Base-by-base conservation (phyloP, 176 grass and related monocot genomes). In the Oryza punctata region DNA sequence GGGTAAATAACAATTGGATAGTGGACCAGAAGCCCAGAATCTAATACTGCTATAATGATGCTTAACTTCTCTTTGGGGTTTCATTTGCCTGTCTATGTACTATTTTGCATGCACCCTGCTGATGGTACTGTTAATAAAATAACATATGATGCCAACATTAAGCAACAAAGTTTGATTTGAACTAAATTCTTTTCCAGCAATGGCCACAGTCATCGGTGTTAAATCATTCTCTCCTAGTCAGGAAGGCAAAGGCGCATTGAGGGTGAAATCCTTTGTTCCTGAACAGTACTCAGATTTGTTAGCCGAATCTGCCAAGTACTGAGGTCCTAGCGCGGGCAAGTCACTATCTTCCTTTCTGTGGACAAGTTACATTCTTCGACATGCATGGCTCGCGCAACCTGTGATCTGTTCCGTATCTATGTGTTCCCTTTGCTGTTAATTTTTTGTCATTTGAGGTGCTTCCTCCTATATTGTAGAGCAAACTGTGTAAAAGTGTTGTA, bases 201-300 rank as follows among this genome's bases (percentile, higher is more conserved):
- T 97, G 78, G 43, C 72, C 63, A 86, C 90, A 2, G 87, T 92
- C 33, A 85, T 95, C 19, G 95, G 95, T 10, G 37, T 98, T 50
- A 98, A 93, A 85, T 43, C 84, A 21, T 83, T 69, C 33, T 94
- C 95, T 86, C 92, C 95, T 5, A 67, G 5, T 67, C 54, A 89
- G 71, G 77, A 76, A 15, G 87, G 88, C 37, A 67, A 77, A 27
- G 76, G n/a, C 63, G 18, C 38, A 44, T 37, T 93, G 85, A 93
- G 71, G 88, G 90, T 98, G 50, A 98, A 91, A 81, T 98, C 95
- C 24, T 91, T 91, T 26, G 86, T 97, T 8, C 52, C 92, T 2
- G 86, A 92, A 21, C 19, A 92, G 52, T 94, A 89, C 82, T 77
- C 90, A 3, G 92, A 89, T 64, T 45, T 92, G 10, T 33, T 94